A percentile compares a stretch with the other conserved stretches of the same genome.
These are phyloP conservation scores for Rhodotorula sp. DNA, from an alignment of 1,284 basidiomycete genomes.

Conservation along the genomic window DNA sequence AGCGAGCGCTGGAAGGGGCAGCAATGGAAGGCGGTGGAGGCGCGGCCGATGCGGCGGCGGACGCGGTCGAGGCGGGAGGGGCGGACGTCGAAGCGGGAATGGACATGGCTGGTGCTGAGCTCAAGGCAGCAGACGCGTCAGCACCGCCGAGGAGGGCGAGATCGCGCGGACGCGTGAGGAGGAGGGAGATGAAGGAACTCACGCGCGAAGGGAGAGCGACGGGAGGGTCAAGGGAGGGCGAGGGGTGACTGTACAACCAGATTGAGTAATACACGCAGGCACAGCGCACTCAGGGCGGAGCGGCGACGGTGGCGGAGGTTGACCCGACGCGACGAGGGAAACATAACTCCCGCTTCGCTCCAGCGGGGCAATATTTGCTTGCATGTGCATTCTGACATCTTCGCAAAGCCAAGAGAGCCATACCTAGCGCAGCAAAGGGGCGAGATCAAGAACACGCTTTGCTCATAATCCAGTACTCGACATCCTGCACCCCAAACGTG, in stretches of 20 bases:
- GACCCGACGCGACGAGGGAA: not conserved
- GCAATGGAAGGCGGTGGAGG: not conserved
- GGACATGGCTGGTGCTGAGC: not conserved
- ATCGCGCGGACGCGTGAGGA: not conserved
- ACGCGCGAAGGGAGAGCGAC: constrained; percentile 1
- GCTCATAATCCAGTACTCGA: constrained; percentile 33
- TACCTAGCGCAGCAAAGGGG: not conserved
- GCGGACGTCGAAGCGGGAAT: not conserved
- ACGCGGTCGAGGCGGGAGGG: not conserved
- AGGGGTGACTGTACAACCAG: too few species aligned
- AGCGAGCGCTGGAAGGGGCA: not conserved
- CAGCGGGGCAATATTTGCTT: too few species aligned
- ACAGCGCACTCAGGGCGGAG: not conserved
- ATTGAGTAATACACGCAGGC: too few species aligned
- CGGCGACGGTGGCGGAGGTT: not conserved
- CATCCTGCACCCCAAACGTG: constrained; percentile 9
- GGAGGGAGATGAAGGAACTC: not conserved
- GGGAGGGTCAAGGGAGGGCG: not conserved
- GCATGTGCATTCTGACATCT: not conserved
- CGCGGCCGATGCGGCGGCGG: too few species aligned
- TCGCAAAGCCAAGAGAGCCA: not conserved
- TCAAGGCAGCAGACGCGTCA: not conserved
- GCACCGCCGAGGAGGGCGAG: not conserved
- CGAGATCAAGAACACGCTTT: not conserved
- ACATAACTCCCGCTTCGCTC: too few species aligned